Percentiles rank a stretch among this genome's conserved stretches.
These are phyloP conservation scores for Wickerhamiella lipophila DNA, from an alignment of 805 yeast species.

Conservation along the genomic window DNA sequence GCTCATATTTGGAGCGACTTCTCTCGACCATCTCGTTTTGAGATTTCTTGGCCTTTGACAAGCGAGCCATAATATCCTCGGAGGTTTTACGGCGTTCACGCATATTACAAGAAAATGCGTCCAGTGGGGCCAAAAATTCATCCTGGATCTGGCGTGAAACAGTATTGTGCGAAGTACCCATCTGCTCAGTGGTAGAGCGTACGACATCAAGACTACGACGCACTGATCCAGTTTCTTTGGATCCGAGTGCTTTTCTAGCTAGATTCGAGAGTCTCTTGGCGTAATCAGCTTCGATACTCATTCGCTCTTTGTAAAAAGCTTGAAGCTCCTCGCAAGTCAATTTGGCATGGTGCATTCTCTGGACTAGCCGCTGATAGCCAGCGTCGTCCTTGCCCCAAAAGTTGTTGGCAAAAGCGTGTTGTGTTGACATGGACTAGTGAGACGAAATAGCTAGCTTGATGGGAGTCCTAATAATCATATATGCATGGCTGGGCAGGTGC, in stretches of 20 bases:
- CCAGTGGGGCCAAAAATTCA: conserved; percentile 41
- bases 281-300: conserved; percentile 63
- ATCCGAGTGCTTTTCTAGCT: conserved; percentile 40
- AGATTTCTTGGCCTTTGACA: conserved; percentile 36
- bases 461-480: conserved; percentile 8
- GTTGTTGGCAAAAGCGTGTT: conserved; percentile 25
- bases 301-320: conserved; percentile 39
- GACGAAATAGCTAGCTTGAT: not conserved
- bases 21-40: conserved; percentile 29
- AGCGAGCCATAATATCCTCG: conserved; percentile 44
- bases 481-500: not conserved
- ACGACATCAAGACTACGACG: conserved; percentile 48
- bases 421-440: conserved; percentile 6
- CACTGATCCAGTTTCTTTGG: conserved; percentile 47
- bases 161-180: conserved; percentile 44
- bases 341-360: conserved; percentile 46
- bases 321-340: conserved; percentile 43
- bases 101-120: conserved; percentile 39
- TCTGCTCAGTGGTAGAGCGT: conserved; percentile 43
- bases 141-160: conserved; percentile 39
- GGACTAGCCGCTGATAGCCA: conserved; percentile 44
- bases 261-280: conserved; percentile 42
- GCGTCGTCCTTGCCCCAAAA: conserved; percentile 47
- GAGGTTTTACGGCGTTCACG: conserved; percentile 43
- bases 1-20: conserved; percentile 37